Base-by-base conservation (phyloP, 208 protist genomes). In the Vickermania spadyakhi region DNA sequence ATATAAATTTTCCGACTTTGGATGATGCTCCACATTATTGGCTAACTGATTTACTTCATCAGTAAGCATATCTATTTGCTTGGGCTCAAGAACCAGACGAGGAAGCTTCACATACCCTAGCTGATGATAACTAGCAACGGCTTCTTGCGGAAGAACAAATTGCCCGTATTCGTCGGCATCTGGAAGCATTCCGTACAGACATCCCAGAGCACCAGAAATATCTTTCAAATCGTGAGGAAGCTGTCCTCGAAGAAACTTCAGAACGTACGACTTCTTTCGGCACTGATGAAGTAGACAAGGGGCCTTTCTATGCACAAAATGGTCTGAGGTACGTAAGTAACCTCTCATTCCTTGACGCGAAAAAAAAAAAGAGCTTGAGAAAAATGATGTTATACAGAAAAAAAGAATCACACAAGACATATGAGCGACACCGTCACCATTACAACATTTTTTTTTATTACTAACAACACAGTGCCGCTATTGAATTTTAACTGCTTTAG, bases 11-110 rank as follows among this genome's bases (percentile, higher is more conserved):
- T 91, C 81, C 36, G 75, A 78, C 64, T 87, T 87, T 29, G 81
- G 80, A 66, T 89, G 83, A 60, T 91, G 83, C 70, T 93, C 86
- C 1, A 84, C 77, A 60, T 93, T 89, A 67, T 90, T 81, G 7
- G 81, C 86, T 29, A 93, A 69, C 58, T 93, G 74, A 60, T 84
- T 77, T 14, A 86, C 83, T 56, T 93, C 83, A 41, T 90, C 83
- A 3, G 73, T 77, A 27, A 93, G 77, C 28, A 84, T 86, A 64
- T 93, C 86, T 21, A 84, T 63, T 69, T 93, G 86, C 58, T 71
- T 62, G 18, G 77, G 58, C 29, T 81, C 75, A 1, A 93, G 68
- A 56, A 89, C 79, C 0, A 69, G 59, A 2, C 66, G 62, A 23
- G 86, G 86, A 25, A 90, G 60, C 70, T 89, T 90, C 31, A 84